These are phyloP conservation scores for Orbilia ellipsospora DNA, from an alignment of 2,329 filamentous ascomycete species.

Conservation along the genomic window DNA sequence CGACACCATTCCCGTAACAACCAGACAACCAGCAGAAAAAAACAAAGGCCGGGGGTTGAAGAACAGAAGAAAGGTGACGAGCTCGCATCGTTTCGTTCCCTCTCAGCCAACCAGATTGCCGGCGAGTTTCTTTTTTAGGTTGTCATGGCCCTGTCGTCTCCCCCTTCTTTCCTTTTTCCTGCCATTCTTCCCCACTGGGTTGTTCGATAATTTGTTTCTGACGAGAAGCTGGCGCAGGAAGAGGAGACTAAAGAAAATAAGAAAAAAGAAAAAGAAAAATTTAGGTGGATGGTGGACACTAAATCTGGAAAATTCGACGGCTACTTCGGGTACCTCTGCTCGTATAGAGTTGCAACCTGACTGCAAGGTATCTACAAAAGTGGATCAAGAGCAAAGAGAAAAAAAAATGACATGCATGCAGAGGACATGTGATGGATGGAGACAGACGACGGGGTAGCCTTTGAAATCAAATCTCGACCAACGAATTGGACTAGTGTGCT, in stretches of 20 bases:
- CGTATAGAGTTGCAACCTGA: slow-evolving; percentile 29
- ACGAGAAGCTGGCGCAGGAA: slow-evolving; percentile 1
- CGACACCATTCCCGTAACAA: slow-evolving; percentile 47
- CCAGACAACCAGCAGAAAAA: slow-evolving; percentile 3
- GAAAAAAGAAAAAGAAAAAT: no score
- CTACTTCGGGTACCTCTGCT: slow-evolving; percentile 52
- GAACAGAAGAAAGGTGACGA: slow-evolving; percentile 37
- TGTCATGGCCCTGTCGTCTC: slow-evolving; percentile 49
- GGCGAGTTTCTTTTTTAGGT: slow-evolving; percentile 53
- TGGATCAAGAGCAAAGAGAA: background rate
- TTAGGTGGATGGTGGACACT: slow-evolving; percentile 35
- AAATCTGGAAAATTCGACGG: slow-evolving; percentile 56
- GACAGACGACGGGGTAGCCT: background rate
- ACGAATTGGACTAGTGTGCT: no score
- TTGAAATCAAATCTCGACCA: no score
- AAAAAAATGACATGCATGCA: slow-evolving; percentile 53
- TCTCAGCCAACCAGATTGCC: slow-evolving; percentile 40
- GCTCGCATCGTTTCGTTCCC: slow-evolving; percentile 33
- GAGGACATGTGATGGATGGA: slow-evolving; percentile 52
- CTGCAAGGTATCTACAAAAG: slow-evolving; percentile 40
- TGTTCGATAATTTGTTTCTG: background rate
- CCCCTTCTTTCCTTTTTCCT: slow-evolving; percentile 20
- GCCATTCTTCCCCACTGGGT: slow-evolving; percentile 15
- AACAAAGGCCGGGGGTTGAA: slow-evolving; percentile 13
- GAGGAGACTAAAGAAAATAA: background rate